Percentiles rank a stretch among this genome's conserved stretches.
phyloP scores from a whole-genome alignment of 2,329 filamentous ascomycete genomes.

The Endothia cerciana region DNA sequence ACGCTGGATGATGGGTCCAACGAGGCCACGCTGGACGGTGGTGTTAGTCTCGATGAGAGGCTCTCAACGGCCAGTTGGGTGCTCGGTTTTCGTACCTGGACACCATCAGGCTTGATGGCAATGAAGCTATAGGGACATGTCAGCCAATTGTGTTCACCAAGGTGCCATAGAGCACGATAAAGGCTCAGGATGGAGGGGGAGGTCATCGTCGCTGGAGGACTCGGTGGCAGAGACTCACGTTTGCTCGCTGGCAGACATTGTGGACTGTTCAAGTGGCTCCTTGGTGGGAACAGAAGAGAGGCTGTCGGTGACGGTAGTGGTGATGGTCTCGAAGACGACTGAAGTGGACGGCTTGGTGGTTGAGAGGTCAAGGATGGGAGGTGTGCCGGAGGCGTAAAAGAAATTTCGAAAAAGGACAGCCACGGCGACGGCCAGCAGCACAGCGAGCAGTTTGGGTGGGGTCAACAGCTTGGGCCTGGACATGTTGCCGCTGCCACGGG shows the following conservation, averaged over 20 bases:
- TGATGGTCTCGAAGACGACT: constrained; percentile 31
- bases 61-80: constrained; percentile 20
- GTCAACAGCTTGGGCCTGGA: constrained; percentile 13
- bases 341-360: constrained; percentile 39
- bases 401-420: constrained; percentile 30
- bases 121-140: constrained; percentile 75
- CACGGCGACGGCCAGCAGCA: constrained; percentile 25
- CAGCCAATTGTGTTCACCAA: constrained; percentile 14
- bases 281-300: constrained; percentile 32
- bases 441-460: constrained; percentile 23
- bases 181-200: constrained; percentile 24
- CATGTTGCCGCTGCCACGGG: not conserved
- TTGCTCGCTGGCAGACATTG: constrained; percentile 77
- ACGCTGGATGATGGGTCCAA: constrained; percentile 96
- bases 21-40: constrained; percentile 78
- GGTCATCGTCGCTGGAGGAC: constrained; percentile 5
- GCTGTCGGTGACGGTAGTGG: constrained; percentile 35
- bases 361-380: constrained; percentile 49
- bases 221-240: constrained; percentile 65
- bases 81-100: constrained; percentile 71
- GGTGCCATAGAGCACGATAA: not conserved
- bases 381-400: constrained; percentile 40
- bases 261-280: constrained; percentile 44
- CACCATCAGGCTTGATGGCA: constrained; percentile 99
- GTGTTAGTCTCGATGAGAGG: constrained; percentile 31